These are phyloP conservation scores for Neofusicoccum cordaticola DNA, from an alignment of 2,329 filamentous ascomycete species.

Conservation along the genomic window DNA sequence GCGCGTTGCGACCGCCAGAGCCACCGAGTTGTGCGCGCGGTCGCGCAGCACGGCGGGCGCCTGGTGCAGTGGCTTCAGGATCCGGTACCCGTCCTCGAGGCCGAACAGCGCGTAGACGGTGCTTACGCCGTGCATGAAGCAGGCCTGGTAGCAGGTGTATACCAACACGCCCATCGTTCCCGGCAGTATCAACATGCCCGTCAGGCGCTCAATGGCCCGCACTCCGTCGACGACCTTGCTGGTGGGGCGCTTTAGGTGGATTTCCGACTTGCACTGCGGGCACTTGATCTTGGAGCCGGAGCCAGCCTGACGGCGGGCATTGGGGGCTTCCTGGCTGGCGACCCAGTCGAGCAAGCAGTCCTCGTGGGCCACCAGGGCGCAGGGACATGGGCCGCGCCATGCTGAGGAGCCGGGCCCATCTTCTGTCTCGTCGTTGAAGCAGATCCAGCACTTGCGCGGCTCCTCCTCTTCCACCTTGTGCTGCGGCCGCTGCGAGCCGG, in stretches of 20 bases:
- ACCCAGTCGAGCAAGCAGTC: conserved; percentile 89
- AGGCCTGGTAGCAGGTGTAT: conserved; percentile 42
- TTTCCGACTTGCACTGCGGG: conserved; percentile 83
- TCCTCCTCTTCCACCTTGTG: conserved; percentile 31
- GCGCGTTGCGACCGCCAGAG: conserved; percentile 30
- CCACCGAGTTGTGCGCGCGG: conserved; percentile 28
- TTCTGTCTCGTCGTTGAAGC: conserved; percentile 64
- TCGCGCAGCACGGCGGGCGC: conserved; percentile 34
- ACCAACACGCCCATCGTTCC: conserved; percentile 57
- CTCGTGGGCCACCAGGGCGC: conserved; percentile 87
- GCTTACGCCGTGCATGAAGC: conserved; percentile 59
- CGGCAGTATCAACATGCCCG: conserved; percentile 61
- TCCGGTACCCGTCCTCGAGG: conserved; percentile 55
- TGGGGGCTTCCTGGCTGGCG: conserved; percentile 74
- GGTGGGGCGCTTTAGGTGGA: conserved; percentile 70
- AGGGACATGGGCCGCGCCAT: conserved; percentile 89
- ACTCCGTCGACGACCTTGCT: conserved; percentile 69
- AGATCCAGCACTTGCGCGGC: conserved; percentile 65
- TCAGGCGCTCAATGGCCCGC: conserved; percentile 57
- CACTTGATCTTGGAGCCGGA: conserved; percentile 63
- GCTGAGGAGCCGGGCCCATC: conserved; percentile 58
- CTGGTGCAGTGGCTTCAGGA: conserved; percentile 46
- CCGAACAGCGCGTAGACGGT: conserved; percentile 67
- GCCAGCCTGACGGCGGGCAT: conserved; percentile 48
- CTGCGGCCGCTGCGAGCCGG: conserved; percentile 20